phyloP scores from a whole-genome alignment of 352 stramenopile species.

The Globisporangium nunn region DNA sequence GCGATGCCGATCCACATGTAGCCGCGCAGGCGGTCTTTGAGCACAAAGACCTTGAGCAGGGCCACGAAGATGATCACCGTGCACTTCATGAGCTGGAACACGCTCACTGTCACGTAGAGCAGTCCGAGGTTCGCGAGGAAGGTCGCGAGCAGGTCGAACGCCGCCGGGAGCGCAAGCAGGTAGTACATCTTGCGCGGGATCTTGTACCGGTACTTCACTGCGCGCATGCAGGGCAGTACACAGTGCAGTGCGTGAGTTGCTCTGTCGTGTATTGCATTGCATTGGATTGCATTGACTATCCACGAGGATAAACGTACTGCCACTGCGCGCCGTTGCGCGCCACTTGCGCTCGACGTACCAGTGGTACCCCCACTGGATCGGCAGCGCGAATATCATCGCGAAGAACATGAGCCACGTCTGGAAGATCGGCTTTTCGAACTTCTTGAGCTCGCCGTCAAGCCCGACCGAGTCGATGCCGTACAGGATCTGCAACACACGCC shows the following conservation, averaged over 20 bases:
- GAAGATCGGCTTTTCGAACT: constrained; percentile 94
- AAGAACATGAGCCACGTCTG: constrained; percentile 97
- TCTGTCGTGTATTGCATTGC: too few relatives aligned
- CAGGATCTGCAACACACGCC: constrained; percentile 73
- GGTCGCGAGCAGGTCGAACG: constrained; percentile 92
- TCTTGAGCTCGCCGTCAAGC: constrained; percentile 82
- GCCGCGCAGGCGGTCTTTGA: constrained; percentile 83
- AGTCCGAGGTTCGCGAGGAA: constrained; percentile 94
- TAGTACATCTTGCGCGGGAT: constrained; percentile 92
- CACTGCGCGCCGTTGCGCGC: constrained; percentile 39
- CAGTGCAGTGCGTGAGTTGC: not conserved
- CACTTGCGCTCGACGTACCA: constrained; percentile 72
- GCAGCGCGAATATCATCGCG: constrained; percentile 91
- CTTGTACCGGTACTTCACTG: constrained; percentile 69
- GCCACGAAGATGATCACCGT: constrained; percentile 96
- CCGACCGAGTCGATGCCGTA: constrained; percentile 88
- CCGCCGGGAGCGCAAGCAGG: constrained; percentile 87
- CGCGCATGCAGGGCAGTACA: not conserved
- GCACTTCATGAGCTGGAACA: constrained; percentile 88
- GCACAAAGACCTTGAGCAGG: constrained; percentile 92
- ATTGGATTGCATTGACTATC: too few relatives aligned
- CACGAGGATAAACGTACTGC: constrained; percentile 33
- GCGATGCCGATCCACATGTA: constrained; percentile 97
- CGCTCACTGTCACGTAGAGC: constrained; percentile 86
- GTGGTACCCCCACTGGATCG: constrained; percentile 88